Evolutionary conservation across 345 rosid genomes (phyloP), one percentile per base, ranked within the genome.

Genomic region (Trapa bicornis): DNA sequence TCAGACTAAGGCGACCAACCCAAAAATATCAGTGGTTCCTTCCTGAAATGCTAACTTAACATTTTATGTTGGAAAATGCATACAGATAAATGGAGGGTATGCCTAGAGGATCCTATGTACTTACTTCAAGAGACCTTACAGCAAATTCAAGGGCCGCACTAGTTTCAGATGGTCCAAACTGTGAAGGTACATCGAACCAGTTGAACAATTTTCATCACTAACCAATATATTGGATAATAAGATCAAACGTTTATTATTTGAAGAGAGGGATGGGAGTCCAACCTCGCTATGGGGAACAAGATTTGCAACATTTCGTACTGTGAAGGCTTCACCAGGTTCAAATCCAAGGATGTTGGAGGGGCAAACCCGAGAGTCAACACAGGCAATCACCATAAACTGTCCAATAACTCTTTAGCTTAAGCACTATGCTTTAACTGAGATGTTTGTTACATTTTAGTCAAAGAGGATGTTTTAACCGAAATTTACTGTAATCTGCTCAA

Each of bases 311-410:
- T 91, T 94, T 15, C 97, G 92, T 62, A 94, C 83, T 32, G 75
- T 81, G 81, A 94, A 90, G 67, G 99, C 93, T 75, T 89, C 99
- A 65, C 99, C 97, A 1, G 99, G 99, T 79, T 87, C 89, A 72
- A 94, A 91, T 74, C 99, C 97, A 8, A 94, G 74, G 64, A 87
- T 67, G 65, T 73, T 83, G 29, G 93, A 87, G 43, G 99, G 99
- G 75, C 99, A 94, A 65, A 89, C 97, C 78, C 97, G 86, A 61
- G 99, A 94, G 80, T 94, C 99, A 52, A 86, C 95, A 78, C 99
- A 94, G 68, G 99, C 91, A 72, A 91, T 80, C 80, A 89, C 95
- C 89, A 87, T 77, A 76, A 91, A 83, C 99, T 91, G 88, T 80
- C 73, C 77, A 75, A 65, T 56, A 73, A 60, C 63, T n/a, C 52